Base-by-base conservation (phyloP, 768 basidiomycete genomes). In the Rhodotorula babjevae region DNA sequence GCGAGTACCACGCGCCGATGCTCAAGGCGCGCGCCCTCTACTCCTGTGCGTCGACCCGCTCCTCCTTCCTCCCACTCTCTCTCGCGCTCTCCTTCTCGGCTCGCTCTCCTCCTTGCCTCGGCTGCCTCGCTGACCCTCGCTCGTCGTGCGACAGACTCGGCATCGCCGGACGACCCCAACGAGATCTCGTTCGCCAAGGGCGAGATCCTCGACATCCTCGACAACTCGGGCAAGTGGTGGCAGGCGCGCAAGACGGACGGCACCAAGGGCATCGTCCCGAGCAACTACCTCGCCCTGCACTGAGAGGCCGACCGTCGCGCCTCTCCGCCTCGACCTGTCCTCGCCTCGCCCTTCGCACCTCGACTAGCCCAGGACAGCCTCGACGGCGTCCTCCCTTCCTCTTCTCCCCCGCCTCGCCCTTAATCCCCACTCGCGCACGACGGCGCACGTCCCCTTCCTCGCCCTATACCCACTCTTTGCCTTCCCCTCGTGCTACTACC, bases 181-280 rank as follows among this genome's bases (percentile, higher is more conserved):
- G 96, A 99, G 82, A 90, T 99, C 53, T 91, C 91, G 61, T 97
- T 99, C 81, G 79, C 83, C 63, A 97, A 97, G 81, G 92, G 93
- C 65, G 95, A 97, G 79, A 84, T 92, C 53, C 86, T 98, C 73
- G 93, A 96, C 73, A 90, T 98, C 66, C 81, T 93, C 68, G 94
- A 98, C 82, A 93, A 92, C 82, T 87, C 91, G 23, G 83, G 83
- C 57, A 83, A 92, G 79, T 92, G 92, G 92, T 93, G 92, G 92
- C 91, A 91, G 78, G 90, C 91, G 49, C 87, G 83, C 79, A 93
- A 90, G 82, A 77, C 84, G 27, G 92, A 93, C 79, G 92, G 90
- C 64, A 68, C 72, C 40, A 66, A 67, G 29, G 80, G 80, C 29
- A 79, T 79, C 70, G 71, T 76, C 8, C 78, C 77, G 3, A 52